These are phyloP conservation scores for Hericium alpestre DNA, from an alignment of 768 basidiomycete species.

Conservation along the genomic window DNA sequence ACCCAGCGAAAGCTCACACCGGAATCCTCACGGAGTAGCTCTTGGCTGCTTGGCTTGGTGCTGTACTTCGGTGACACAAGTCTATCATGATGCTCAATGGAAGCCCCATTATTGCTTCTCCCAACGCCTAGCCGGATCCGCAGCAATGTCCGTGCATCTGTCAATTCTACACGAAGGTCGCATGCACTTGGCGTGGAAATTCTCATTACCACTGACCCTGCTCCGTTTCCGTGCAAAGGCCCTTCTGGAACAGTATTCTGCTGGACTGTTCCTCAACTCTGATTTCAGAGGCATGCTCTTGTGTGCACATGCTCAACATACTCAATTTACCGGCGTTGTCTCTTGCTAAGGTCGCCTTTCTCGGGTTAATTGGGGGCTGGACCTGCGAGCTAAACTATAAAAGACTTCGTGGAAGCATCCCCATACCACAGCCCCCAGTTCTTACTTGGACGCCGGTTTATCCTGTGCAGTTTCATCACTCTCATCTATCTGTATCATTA, in stretches of 20 bases:
- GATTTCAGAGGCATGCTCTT: not conserved
- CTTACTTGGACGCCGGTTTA: not conserved
- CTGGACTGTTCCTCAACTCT: not conserved
- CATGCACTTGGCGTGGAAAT: not conserved
- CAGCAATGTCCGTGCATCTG: not conserved
- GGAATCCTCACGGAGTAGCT: not conserved
- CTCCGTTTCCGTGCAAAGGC: not conserved
- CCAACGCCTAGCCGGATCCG: not conserved
- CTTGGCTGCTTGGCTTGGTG: not conserved
- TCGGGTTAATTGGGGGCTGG: not conserved
- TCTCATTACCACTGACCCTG: not conserved
- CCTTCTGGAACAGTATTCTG: not conserved
- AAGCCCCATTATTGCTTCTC: not conserved
- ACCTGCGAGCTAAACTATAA: not conserved
- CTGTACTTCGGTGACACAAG: too few relatives aligned
- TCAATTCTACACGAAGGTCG: not conserved
- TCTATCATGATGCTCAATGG: not conserved
- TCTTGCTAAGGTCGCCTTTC: not conserved
- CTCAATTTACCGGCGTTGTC: not conserved
- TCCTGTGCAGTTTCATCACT: not conserved
- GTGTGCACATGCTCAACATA: not conserved
- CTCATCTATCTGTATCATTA: not conserved
- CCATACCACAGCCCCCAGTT: not conserved
- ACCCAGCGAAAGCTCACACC: not conserved
- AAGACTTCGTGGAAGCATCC: not conserved